A percentile compares a stretch with the other conserved stretches of the same genome.
Evolutionary conservation across 768 basidiomycete genomes (phyloP).

Genomic region (Boletellus sp.): DNA sequence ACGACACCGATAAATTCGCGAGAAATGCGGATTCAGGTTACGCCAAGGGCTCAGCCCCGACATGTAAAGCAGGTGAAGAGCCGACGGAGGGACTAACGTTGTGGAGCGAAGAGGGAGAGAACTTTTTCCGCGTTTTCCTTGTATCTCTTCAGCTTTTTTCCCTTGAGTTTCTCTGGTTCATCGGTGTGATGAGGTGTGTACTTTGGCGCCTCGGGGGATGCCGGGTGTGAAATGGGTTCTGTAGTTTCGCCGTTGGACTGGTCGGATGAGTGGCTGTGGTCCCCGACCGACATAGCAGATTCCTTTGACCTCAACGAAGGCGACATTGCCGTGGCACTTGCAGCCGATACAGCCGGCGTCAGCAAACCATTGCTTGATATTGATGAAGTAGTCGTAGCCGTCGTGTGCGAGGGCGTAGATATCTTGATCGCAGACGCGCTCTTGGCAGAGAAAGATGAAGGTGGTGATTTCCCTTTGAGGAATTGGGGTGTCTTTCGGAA

Average conservation of each 20-base stretch:
- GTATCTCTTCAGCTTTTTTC: slow-evolving; percentile 79
- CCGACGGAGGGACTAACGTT: slow-evolving; percentile 43
- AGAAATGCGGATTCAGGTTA: slow-evolving; percentile 11
- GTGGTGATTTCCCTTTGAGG: slow-evolving; percentile 66
- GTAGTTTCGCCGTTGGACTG: slow-evolving; percentile 56
- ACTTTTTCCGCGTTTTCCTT: slow-evolving; percentile 87
- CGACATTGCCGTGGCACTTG: slow-evolving; percentile 42
- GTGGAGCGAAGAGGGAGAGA: slow-evolving; percentile 75
- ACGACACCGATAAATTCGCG: slow-evolving; percentile 14
- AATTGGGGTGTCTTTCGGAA: slow-evolving; percentile 77
- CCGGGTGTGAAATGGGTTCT: slow-evolving; percentile 21
- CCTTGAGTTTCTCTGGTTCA: slow-evolving; percentile 59
- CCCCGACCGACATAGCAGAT: slow-evolving; percentile 70
- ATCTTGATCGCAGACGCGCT: slow-evolving; percentile 33
- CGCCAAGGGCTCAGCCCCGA: slow-evolving; percentile 25
- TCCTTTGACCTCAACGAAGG: slow-evolving; percentile 81
- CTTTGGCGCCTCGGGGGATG: slow-evolving; percentile 32
- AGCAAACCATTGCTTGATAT: slow-evolving; percentile 48
- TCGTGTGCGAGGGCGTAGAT: slow-evolving; percentile 43
- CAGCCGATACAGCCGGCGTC: slow-evolving; percentile 60
- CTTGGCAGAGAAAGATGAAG: slow-evolving; percentile 36
- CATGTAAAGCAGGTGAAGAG: neutral
- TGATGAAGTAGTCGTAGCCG: slow-evolving; percentile 34
- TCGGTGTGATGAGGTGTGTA: slow-evolving; percentile 30
- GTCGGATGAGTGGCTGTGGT: slow-evolving; percentile 68